Conservation (phyloP, 2,329 filamentous ascomycete genomes). For the Alternaria dauci region DNA sequence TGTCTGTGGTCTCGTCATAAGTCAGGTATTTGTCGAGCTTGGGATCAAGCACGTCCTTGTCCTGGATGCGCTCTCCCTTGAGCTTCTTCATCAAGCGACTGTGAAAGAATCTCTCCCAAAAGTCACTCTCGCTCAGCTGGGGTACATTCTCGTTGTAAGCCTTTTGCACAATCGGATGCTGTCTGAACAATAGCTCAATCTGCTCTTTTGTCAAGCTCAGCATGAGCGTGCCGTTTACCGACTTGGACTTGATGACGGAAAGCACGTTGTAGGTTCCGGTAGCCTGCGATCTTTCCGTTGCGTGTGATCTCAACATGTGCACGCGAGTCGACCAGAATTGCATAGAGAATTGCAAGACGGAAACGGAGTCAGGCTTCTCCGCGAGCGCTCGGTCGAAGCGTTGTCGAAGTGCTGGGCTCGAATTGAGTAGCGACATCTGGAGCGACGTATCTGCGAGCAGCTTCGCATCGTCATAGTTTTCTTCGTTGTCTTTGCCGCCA, state of each 20-base stretch:
- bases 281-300: slow-evolving; percentile 85
- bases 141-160: slow-evolving; percentile 91
- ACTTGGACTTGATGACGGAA: slow-evolving; percentile 83
- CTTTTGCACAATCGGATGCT: slow-evolving; percentile 88
- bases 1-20: slow-evolving; percentile 67
- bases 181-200: slow-evolving; percentile 89
- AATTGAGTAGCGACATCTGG: slow-evolving; percentile 87
- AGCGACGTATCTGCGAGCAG: slow-evolving; percentile 81
- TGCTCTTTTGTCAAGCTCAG: slow-evolving; percentile 90
- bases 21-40: slow-evolving; percentile 88
- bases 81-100: slow-evolving; percentile 90
- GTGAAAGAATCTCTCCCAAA: slow-evolving; percentile 95
- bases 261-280: slow-evolving; percentile 93
- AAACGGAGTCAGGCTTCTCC: slow-evolving; percentile 85
- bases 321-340: slow-evolving; percentile 96
- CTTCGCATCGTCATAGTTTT: slow-evolving; percentile 81
- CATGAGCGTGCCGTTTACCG: slow-evolving; percentile 73
- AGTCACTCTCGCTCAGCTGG: slow-evolving; percentile 78
- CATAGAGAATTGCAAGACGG: slow-evolving; percentile 79
- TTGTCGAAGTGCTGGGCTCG: slow-evolving; percentile 76
- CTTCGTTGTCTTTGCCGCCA: slow-evolving; percentile 59
- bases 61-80: slow-evolving; percentile 84
- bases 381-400: slow-evolving; percentile 87
- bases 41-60: slow-evolving; percentile 77
- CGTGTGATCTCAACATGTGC: slow-evolving; percentile 85